Conservation (phyloP, 2,329 filamentous ascomycete genomes). For the Penicillium sp. region DNA sequence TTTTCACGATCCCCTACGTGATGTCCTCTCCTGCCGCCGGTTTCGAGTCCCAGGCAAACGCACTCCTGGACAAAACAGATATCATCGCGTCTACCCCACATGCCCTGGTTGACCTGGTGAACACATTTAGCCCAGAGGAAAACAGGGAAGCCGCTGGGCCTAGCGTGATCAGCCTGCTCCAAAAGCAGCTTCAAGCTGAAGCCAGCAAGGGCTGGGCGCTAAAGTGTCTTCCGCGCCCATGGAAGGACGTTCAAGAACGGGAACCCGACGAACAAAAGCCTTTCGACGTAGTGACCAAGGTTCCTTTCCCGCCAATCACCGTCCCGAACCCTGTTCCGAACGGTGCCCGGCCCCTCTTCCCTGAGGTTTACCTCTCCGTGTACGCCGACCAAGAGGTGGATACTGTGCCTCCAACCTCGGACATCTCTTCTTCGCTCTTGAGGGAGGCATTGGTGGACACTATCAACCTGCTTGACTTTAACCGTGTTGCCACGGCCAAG, state of each 20-base stretch:
- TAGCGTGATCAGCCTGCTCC: conserved; percentile 74
- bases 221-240: conserved; percentile 56
- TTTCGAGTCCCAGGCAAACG: conserved; percentile 67
- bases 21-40: conserved; percentile 68
- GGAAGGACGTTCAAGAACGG: conserved; percentile 40
- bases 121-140: conserved; percentile 67
- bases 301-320: conserved; percentile 68
- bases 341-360: conserved; percentile 74
- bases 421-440: conserved; percentile 75
- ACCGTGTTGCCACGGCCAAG: conserved; percentile 78
- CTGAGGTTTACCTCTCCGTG: conserved; percentile 90
- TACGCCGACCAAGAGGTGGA: conserved; percentile 82
- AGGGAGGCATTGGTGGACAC: conserved; percentile 85
- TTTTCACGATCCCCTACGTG: conserved; percentile 87
- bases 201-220: conserved; percentile 70
- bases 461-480: conserved; percentile 90
- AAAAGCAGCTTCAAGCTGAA: conserved; percentile 79
- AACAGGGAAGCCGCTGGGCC: conserved; percentile 60
- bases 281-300: conserved; percentile 60
- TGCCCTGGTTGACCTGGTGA: conserved; percentile 75
- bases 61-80: conserved; percentile 87
- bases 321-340: conserved; percentile 72
- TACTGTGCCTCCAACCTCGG: conserved; percentile 73
- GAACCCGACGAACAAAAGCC: conserved; percentile 52
- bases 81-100: conserved; percentile 89